A percentile compares a stretch with the other conserved stretches of the same genome.
Conservation (phyloP, 2,329 filamentous ascomycete genomes). For the Hypoxylon sp. region DNA sequence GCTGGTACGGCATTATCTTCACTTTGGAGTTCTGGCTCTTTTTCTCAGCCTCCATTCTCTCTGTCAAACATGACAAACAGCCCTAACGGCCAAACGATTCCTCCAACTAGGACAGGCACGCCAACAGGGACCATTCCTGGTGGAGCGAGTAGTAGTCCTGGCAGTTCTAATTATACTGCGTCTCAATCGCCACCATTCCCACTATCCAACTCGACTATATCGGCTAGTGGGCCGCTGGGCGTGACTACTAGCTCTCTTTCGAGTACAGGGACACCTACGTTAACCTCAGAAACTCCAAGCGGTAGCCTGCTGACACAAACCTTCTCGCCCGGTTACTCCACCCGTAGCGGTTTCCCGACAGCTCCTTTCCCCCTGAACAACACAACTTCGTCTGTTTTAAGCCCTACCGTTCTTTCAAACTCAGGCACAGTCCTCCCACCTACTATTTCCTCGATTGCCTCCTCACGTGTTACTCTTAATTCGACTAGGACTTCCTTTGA, state of each 20-base stretch:
- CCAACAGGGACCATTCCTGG: constrained; percentile 19
- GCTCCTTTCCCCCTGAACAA: constrained; percentile 38
- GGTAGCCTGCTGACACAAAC: constrained; percentile 18
- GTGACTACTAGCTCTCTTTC: constrained; percentile 8
- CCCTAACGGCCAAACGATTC: constrained; percentile 33
- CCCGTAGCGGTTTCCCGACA: constrained; percentile 29
- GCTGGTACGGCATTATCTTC: constrained; percentile 6
- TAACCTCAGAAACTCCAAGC: constrained; percentile 18
- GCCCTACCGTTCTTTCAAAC: constrained; percentile 27
- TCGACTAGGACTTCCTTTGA: constrained; percentile 7
- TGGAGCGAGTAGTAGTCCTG: constrained; percentile 7
- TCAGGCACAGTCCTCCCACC: constrained; percentile 17
- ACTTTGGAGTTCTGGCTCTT: constrained; percentile 6
- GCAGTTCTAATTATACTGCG: constrained; percentile 16
- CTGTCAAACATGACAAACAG: constrained; percentile 34
- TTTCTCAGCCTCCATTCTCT: constrained; percentile 32
- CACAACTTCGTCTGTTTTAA: constrained; percentile 15
- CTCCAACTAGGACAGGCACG: constrained; percentile 15
- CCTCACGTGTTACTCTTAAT: constrained; percentile 1
- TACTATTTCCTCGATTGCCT: background rate
- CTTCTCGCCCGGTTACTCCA: constrained; percentile 7
- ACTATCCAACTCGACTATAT: constrained; percentile 43
- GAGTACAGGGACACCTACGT: constrained; percentile 11
- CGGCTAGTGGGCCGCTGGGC: constrained; percentile 28
- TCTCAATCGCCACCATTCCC: constrained; percentile 41